phyloP scores from a whole-genome alignment of 306 rosid species.

The Delonix regia region DNA sequence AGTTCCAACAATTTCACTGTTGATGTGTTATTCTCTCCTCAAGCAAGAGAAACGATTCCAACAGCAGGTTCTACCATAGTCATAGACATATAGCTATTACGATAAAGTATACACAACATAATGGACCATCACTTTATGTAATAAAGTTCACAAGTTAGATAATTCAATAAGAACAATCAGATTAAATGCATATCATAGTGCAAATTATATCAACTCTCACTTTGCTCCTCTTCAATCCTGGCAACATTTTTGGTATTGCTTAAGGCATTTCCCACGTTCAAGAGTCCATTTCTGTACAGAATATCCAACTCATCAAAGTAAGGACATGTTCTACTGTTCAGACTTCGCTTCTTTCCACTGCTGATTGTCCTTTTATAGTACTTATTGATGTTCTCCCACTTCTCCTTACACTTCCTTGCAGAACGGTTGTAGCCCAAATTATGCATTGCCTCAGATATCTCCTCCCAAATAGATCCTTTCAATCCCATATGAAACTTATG shows the following conservation, averaged over 20 bases:
- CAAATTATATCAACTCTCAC: constrained; percentile 18
- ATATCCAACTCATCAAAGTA: constrained; percentile 69
- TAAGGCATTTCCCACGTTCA: constrained; percentile 44
- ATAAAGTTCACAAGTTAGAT: background rate
- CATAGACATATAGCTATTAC: background rate
- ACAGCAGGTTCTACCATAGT: background rate
- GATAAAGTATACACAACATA: background rate
- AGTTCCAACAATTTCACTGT: background rate
- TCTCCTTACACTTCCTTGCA: constrained; percentile 78
- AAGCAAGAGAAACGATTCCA: background rate
- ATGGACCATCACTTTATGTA: background rate
- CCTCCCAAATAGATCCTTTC: constrained; percentile 77
- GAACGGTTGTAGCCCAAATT: constrained; percentile 62
- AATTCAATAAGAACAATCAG: constrained; percentile 9
- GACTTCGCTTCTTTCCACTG: constrained; percentile 56
- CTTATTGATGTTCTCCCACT: constrained; percentile 89
- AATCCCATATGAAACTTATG: constrained; percentile 54
- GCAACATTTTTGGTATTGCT: constrained; percentile 38
- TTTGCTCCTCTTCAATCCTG: constrained; percentile 42
- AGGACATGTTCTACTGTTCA: constrained; percentile 57
- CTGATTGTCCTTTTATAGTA: constrained; percentile 62
- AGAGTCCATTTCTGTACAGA: constrained; percentile 54
- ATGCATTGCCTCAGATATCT: constrained; percentile 63
- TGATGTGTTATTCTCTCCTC: background rate
- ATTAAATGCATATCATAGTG: constrained; percentile 14